These are phyloP conservation scores for Dipodascopsis tothii DNA, from an alignment of 805 yeast species.

Conservation along the genomic window DNA sequence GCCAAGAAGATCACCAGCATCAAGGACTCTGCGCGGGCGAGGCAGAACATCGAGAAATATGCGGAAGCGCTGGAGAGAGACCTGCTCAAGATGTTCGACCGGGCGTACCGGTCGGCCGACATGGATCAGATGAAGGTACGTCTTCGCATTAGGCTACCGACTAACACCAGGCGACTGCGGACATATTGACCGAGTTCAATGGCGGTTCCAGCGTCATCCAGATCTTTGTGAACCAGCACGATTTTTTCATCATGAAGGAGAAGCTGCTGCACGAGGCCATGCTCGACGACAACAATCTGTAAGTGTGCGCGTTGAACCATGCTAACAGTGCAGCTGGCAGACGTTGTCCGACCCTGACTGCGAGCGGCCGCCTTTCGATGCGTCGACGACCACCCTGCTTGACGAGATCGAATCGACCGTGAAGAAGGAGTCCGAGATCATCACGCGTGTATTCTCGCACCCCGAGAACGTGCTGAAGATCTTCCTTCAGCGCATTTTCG, in stretches of 20 bases:
- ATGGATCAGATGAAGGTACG: conserved; percentile 61
- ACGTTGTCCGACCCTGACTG: conserved; percentile 52
- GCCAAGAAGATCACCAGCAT: conserved; percentile 47
- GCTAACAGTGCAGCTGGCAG: conserved; percentile 41
- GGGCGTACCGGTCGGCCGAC: conserved; percentile 64
- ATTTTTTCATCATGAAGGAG: conserved; percentile 51
- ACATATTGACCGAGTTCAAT: conserved; percentile 67
- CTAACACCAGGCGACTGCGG: conserved; percentile 37
- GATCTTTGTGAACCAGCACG: conserved; percentile 73
- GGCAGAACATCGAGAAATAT: conserved; percentile 52
- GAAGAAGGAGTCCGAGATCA: conserved; percentile 64
- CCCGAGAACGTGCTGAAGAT: conserved; percentile 61
- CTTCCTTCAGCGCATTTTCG: conserved; percentile 68
- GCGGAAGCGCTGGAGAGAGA: conserved; percentile 71
- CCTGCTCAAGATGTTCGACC: conserved; percentile 60
- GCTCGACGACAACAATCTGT: conserved; percentile 29
- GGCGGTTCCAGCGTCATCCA: conserved; percentile 78
- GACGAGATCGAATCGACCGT: conserved; percentile 53
- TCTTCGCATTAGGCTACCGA: neutral
- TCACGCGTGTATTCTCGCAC: conserved; percentile 61
- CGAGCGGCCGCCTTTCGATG: conserved; percentile 44
- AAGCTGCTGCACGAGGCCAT: conserved; percentile 32
- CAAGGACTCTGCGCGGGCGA: conserved; percentile 27
- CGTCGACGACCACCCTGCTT: conserved; percentile 45
- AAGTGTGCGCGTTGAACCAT: neutral